Evolutionary conservation across 495 filamentous ascomycete species (phyloP).

Genomic region (Paragyromitra xinjiangensis): DNA sequence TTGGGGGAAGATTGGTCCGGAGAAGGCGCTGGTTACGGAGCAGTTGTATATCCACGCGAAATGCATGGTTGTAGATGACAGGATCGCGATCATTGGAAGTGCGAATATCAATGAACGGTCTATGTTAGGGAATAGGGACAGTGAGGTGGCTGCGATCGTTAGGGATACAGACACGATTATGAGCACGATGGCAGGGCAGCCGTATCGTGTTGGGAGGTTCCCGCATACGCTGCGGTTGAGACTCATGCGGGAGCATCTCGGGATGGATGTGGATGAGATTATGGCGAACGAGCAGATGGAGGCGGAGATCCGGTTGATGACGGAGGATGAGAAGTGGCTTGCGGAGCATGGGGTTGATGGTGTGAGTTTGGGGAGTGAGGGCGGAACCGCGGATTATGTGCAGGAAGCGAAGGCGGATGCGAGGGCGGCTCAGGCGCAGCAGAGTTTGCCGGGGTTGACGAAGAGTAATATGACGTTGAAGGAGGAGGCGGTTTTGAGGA

Average conservation of each 20-base stretch:
- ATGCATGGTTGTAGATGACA: conserved; percentile 94
- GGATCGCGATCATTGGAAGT: conserved; percentile 92
- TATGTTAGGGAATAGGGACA: conserved; percentile 90
- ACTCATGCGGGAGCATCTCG: conserved; percentile 96
- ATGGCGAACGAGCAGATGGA: conserved; percentile 78
- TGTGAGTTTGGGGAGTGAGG: conserved; percentile 41
- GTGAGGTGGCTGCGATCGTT: conserved; percentile 89
- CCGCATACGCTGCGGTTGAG: conserved; percentile 92
- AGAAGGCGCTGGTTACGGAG: conserved; percentile 85
- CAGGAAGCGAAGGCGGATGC: conserved; percentile 57
- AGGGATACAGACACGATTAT: conserved; percentile 92
- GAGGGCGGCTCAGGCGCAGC: conserved; percentile 55
- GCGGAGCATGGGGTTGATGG: conserved; percentile 34
- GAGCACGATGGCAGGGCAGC: conserved; percentile 88
- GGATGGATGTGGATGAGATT: conserved; percentile 90
- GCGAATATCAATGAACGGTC: conserved; percentile 99
- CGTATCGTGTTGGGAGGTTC: conserved; percentile 89
- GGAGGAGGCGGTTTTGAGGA: conserved; percentile 69
- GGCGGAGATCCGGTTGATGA: conserved; percentile 56
- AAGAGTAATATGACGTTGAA: conserved; percentile 68
- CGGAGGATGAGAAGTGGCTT: conserved; percentile 49
- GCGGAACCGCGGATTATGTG: conserved; percentile 27
- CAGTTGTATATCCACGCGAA: conserved; percentile 99
- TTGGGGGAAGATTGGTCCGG: conserved; percentile 91
- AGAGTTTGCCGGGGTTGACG: conserved; percentile 60